phyloP scores from a whole-genome alignment of 2,329 filamentous ascomycete genomes.

The Aspergillus intermedius region DNA sequence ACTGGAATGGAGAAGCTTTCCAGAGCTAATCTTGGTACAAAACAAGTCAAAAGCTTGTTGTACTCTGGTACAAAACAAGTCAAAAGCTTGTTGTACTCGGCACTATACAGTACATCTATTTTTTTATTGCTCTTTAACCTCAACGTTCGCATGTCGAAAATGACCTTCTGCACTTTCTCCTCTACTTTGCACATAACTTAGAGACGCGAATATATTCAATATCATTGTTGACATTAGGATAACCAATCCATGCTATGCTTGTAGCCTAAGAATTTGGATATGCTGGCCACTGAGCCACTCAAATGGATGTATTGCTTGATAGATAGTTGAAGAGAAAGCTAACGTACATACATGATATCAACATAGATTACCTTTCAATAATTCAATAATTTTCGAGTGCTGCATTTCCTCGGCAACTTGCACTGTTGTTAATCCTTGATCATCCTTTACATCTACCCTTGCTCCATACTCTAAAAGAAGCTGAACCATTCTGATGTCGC shows the following conservation, averaged over 20 bases:
- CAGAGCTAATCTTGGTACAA: not conserved
- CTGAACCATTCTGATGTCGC: not conserved
- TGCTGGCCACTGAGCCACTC: not conserved
- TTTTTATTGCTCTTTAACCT: not conserved
- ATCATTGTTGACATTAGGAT: not conserved
- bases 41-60: not conserved
- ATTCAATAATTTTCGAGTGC: not conserved
- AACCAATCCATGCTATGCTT: not conserved
- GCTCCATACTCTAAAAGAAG: not conserved
- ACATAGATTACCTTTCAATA: not conserved
- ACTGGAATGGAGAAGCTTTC: not conserved
- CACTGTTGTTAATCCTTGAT: not conserved
- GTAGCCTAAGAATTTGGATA: not conserved
- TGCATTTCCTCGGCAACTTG: not conserved
- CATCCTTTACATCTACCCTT: not conserved
- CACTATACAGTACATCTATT: not conserved
- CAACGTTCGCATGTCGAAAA: slow-evolving; percentile 18
- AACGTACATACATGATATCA: not conserved
- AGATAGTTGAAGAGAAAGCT: not conserved
- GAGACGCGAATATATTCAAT: not conserved
- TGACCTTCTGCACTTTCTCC: slow-evolving; percentile 16
- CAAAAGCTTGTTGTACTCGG: not conserved
- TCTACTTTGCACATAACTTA: slow-evolving; percentile 2
- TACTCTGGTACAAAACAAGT: not conserved
- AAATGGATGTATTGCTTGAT: not conserved